phyloP scores from a whole-genome alignment of 208 protist species.

The Paratrypanosoma confusum region DNA sequence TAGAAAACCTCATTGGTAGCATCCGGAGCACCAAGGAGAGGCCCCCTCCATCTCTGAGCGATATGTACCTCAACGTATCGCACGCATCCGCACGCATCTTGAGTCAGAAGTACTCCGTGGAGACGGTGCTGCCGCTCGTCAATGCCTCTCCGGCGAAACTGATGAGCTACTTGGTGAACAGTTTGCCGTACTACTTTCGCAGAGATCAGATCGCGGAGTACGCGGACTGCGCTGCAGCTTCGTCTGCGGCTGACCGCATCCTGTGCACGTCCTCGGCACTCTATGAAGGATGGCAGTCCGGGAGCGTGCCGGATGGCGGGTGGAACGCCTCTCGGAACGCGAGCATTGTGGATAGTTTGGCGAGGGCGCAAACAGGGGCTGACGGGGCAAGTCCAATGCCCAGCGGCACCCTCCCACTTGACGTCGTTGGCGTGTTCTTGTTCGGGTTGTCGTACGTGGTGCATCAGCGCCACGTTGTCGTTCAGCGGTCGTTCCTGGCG shows the following conservation, averaged over 20 bases:
- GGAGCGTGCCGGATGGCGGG: no score
- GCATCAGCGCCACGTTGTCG: slow-evolving; percentile 30
- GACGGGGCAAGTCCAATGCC: no score
- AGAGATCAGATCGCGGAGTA: slow-evolving; percentile 37
- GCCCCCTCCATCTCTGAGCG: slow-evolving; percentile 15
- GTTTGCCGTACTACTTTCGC: slow-evolving; percentile 52
- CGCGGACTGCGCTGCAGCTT: slow-evolving; percentile 31
- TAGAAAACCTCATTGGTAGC: no score
- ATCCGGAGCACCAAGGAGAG: neutral
- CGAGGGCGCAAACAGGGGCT: no score
- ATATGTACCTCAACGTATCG: slow-evolving; percentile 64
- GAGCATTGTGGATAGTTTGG: no score
- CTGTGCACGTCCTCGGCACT: no score
- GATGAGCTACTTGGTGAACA: slow-evolving; percentile 65
- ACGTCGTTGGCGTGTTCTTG: slow-evolving; percentile 33
- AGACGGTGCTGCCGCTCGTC: slow-evolving; percentile 28
- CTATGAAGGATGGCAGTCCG: no score
- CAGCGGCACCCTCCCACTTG: slow-evolving; percentile 17
- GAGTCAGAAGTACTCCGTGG: slow-evolving; percentile 60
- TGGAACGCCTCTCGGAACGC: no score
- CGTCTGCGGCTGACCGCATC: slow-evolving; percentile 43
- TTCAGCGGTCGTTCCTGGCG: slow-evolving; percentile 37
- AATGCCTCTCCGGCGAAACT: slow-evolving; percentile 54
- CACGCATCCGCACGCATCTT: slow-evolving; percentile 72
- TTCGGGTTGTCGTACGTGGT: slow-evolving; percentile 33